phyloP scores from a whole-genome alignment of 78 protist genomes.

The Dictyostelium firmibasis region DNA sequence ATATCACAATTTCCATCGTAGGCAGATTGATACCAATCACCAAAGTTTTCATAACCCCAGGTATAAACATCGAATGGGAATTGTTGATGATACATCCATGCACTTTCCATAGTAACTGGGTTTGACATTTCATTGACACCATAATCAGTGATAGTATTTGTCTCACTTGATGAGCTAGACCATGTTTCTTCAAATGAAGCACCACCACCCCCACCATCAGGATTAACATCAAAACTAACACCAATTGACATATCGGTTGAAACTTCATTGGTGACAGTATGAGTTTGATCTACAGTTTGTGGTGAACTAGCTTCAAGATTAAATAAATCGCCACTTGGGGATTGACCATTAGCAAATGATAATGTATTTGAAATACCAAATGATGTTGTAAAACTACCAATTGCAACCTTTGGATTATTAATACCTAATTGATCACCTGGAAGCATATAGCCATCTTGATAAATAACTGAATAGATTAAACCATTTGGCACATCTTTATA shows the following conservation, averaged over 20 bases:
- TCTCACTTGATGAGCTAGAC: neutral
- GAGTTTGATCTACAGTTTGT: slow-evolving; percentile 35
- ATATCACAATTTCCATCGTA: neutral
- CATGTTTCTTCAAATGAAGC: neutral
- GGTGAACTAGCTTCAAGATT: slow-evolving; percentile 8
- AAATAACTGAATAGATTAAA: neutral
- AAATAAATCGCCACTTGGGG: neutral
- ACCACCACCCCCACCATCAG: neutral
- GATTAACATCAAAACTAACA: neutral
- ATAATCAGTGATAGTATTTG: neutral
- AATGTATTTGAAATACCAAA: neutral
- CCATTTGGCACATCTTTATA: slow-evolving; percentile 14
- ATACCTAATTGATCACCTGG: neutral
- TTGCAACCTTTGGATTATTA: neutral
- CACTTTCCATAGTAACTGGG: neutral
- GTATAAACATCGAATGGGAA: slow-evolving; percentile 35
- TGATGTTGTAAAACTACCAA: neutral
- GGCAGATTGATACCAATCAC: slow-evolving; percentile 9
- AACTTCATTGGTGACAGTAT: neutral
- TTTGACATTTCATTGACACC: slow-evolving; percentile 41
- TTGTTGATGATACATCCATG: slow-evolving; percentile 52
- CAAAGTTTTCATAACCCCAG: neutral
- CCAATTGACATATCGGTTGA: neutral
- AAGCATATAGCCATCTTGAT: neutral
- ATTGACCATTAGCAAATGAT: neutral